Evolutionary conservation across 2,329 filamentous ascomycete genomes (phyloP), one percentile per base, ranked within the genome.

Genomic region (Ascomycota sp.): DNA sequence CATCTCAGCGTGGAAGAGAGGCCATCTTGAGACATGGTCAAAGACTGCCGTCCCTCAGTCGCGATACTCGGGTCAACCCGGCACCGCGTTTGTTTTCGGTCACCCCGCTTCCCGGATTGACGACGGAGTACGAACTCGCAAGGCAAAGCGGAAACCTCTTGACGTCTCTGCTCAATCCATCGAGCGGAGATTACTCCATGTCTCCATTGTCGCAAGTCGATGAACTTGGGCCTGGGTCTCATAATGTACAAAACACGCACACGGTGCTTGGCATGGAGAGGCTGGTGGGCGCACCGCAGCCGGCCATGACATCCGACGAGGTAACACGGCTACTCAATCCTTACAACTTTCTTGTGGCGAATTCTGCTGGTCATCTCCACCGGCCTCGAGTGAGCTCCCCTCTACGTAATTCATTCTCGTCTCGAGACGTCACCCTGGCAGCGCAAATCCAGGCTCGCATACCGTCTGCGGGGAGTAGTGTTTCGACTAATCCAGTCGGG

Each of bases 81-180:
- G 36, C 39, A 2, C 40, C 43, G 3, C 40, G 40, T 2, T 33
- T 48, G 8, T 48, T 46, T 1, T 45, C 46, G 9, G 42, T 47
- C 11, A 43, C 40, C 8, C 36, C 42, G 1, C 24, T 39, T 4
- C 15, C 32, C 8, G 30, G 27, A 2, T 10, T 26, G n/a, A 24
- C 23, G 15, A n/a, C 15, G 13, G 4, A 7, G 5, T 11, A 33
- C 15, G 15, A 28, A 20, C 17, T 25, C 5, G 31, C 26, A n/a
- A 17, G 30, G 28, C 36, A 35, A 13, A 23, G 29, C 5, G 25
- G 28, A 6, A 22, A 30, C 1, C 36, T 38, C 2, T 39, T 40
- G 9, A 34, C 35, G 2, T 30, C 38, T 11, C 32, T 43, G 29
- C 17, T 38, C 12, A 38, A 38, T 15, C 27, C 9, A n/a, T 8